phyloP scores from a whole-genome alignment of 2,329 filamentous ascomycete genomes.

The Chrysoporthe cubensis region DNA sequence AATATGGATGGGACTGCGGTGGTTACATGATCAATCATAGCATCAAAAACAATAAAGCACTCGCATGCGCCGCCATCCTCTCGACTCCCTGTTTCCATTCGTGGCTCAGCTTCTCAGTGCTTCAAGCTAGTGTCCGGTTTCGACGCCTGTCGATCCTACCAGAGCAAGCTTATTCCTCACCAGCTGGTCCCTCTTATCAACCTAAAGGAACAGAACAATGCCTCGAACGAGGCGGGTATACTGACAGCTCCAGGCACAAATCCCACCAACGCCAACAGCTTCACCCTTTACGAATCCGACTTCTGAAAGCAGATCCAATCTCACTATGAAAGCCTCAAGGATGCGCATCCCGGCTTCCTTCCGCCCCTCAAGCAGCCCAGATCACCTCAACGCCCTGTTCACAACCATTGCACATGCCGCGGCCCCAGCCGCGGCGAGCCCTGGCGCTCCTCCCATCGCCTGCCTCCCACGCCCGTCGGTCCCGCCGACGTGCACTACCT shows the following conservation, averaged over 20 bases:
- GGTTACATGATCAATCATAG: slow-evolving; percentile 25
- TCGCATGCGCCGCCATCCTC: slow-evolving; percentile 24
- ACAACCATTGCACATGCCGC: slow-evolving; percentile 5
- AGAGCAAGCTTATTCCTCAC: not conserved
- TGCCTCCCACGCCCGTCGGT: slow-evolving; percentile 4
- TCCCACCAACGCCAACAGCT: not conserved
- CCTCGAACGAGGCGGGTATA: slow-evolving; percentile 28
- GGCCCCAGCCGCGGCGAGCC: not conserved
- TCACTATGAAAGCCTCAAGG: not conserved
- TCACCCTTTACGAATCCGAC: not conserved
- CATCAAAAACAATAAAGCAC: slow-evolving; percentile 23
- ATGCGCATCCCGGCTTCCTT: not conserved
- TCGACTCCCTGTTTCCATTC: slow-evolving; percentile 11
- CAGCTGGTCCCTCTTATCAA: slow-evolving; percentile 16
- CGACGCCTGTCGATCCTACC: slow-evolving; percentile 13
- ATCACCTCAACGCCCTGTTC: slow-evolving; percentile 1
- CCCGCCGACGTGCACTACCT: slow-evolving; percentile 36
- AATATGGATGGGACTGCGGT: slow-evolving; percentile 19
- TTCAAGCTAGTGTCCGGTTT: not conserved
- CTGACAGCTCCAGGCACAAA: slow-evolving; percentile 23
- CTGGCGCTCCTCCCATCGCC: slow-evolving; percentile 8
- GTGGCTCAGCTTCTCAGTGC: not conserved
- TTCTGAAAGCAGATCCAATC: not conserved
- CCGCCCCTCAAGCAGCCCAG: not conserved
- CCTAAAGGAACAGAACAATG: not conserved